Conservation (phyloP, 768 basidiomycete species). For the Termitomyces sp. region DNA sequence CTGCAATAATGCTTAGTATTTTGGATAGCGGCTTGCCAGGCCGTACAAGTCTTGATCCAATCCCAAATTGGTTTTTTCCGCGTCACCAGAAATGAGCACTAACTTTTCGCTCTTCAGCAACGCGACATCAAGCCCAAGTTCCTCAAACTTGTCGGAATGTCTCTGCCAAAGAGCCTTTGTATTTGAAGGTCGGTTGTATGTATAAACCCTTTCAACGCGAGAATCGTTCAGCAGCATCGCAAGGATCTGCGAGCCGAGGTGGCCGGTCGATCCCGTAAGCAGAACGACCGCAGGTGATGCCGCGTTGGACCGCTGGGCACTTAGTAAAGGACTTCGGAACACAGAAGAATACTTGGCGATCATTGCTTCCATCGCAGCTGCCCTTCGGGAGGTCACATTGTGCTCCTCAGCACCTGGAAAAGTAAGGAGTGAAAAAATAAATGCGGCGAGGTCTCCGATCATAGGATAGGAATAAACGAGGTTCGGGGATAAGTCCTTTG, state of each 20-base stretch:
- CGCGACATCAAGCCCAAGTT: neutral
- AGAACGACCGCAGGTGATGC: neutral
- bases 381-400: neutral
- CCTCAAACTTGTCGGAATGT: neutral
- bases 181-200: slow-evolving; percentile 20
- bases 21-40: neutral
- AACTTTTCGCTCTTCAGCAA: neutral
- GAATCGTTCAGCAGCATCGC: neutral
- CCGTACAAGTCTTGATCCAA: neutral
- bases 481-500: slow-evolving; percentile 24
- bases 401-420: neutral
- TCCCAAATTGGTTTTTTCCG: neutral
- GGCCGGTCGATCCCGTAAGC: neutral
- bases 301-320: neutral
- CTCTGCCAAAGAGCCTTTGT: neutral
- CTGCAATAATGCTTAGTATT: neutral
- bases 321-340: neutral
- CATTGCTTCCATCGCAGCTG: neutral
- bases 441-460: slow-evolving; percentile 13
- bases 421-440: neutral
- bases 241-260: neutral
- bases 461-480: slow-evolving; percentile 40
- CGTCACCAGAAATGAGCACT: neutral
- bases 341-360: neutral
- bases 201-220: slow-evolving; percentile 24